Conservation (phyloP, 129 eudicot genomes). For the Rutidosis leptorrhynchoides region DNA sequence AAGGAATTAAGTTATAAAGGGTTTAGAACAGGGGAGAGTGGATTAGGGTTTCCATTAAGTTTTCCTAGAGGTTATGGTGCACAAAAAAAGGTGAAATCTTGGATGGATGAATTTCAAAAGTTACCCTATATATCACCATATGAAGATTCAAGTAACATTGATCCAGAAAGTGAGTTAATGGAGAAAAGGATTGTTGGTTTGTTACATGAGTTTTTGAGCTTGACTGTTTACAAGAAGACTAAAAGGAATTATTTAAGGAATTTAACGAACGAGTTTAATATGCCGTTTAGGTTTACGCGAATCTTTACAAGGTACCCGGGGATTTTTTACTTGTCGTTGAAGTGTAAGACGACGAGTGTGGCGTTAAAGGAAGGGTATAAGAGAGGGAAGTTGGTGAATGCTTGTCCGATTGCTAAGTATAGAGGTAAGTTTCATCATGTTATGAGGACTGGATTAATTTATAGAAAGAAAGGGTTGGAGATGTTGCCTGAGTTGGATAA, state of each 20-base stretch:
- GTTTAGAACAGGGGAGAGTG: constrained; percentile 54
- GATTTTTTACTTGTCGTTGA: constrained; percentile 77
- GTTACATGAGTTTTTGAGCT: constrained; percentile 75
- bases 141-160: constrained; percentile 66
- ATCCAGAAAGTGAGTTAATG: constrained; percentile 79
- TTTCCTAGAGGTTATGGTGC: constrained; percentile 87
- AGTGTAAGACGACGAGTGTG: constrained; percentile 89
- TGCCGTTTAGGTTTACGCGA: constrained; percentile 79
- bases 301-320: constrained; percentile 84
- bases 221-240: constrained; percentile 82
- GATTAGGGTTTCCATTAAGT: constrained; percentile 60
- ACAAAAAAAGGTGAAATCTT: constrained; percentile 79
- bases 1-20: constrained; percentile 33
- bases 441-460: constrained; percentile 80
- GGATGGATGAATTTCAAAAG: constrained; percentile 97
- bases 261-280: constrained; percentile 63
- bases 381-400: constrained; percentile 62
- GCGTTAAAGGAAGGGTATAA: constrained; percentile 75
- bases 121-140: constrained; percentile 81
- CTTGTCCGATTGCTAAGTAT: constrained; percentile 48
- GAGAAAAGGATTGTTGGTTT: constrained; percentile 87
- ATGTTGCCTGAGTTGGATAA: constrained; percentile 51
- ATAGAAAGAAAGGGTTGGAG: constrained; percentile 64
- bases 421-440: constrained; percentile 84
- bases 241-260: constrained; percentile 80